Evolutionary conservation across 805 yeast species (phyloP).

Genomic region (Yarrowia sp.): DNA sequence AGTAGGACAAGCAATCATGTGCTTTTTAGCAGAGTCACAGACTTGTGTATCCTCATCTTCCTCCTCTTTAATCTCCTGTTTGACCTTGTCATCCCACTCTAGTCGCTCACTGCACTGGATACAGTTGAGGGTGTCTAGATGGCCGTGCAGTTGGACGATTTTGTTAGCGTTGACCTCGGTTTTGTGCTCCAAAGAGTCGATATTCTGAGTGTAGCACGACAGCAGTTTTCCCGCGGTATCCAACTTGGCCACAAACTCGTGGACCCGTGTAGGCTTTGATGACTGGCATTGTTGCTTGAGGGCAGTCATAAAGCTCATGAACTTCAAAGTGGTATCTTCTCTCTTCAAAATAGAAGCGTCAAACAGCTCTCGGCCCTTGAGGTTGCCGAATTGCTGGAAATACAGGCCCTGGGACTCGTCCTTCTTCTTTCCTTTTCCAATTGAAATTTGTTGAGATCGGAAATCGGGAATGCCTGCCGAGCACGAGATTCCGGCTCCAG

Average conservation of each 20-base stretch:
- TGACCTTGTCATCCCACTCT: constrained; percentile 59
- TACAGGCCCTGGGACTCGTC: constrained; percentile 27
- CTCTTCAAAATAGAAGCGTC: constrained; percentile 83
- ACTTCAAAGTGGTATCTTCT: constrained; percentile 68
- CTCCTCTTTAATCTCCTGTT: constrained; percentile 56
- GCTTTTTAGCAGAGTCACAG: neutral
- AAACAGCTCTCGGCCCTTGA: constrained; percentile 88
- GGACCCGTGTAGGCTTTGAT: constrained; percentile 87
- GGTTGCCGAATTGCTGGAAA: constrained; percentile 25
- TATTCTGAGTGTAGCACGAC: constrained; percentile 93
- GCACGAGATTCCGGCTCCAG: constrained; percentile 97
- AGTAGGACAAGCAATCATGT: constrained; percentile 61
- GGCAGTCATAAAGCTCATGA: constrained; percentile 88
- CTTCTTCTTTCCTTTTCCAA: constrained; percentile 18
- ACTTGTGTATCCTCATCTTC: constrained; percentile 62
- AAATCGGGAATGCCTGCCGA: constrained; percentile 88
- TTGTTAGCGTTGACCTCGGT: constrained; percentile 72
- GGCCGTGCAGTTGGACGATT: constrained; percentile 92
- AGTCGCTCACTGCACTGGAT: constrained; percentile 63
- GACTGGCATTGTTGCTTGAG: constrained; percentile 66
- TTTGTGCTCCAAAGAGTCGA: constrained; percentile 80
- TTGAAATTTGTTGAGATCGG: constrained; percentile 14
- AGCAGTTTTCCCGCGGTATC: constrained; percentile 70
- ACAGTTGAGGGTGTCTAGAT: constrained; percentile 76
- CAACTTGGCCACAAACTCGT: constrained; percentile 68